Base-by-base conservation (phyloP, 176 grass and related monocot species). In the Oryza brachyantha region DNA sequence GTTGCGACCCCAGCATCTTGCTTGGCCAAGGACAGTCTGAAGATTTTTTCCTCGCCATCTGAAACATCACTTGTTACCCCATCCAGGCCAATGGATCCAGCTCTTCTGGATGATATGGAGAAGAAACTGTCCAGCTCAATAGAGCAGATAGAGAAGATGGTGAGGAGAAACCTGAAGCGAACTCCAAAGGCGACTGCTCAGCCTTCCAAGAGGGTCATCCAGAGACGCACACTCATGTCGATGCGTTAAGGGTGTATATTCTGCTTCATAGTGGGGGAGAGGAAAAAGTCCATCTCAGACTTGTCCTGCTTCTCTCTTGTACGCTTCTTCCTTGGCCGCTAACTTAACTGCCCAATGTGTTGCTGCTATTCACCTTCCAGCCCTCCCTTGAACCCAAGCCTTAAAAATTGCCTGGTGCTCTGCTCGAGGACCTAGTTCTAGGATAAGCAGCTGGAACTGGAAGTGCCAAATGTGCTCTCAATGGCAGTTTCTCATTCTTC, bases 81-180 rank as follows among this genome's bases (percentile, higher is more conserved):
- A 79, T 74, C 78, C 13, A 77, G 58, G 45, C 63, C 52, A 19
- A 91, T 11, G 1, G 63, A 88, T 82, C 81, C 71, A 69, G 66
- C 61, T 11, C 39, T 29, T 17, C 11, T 64, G 72, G 80, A 80
- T 76, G 10, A 32, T 32, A 83, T 74, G 7, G 87, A 96, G 84
- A 88, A 90, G 79, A 90, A 92, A 45, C 66, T 96, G 80, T 85
- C 84, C 8, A 89, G 83, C 72, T 96, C 87, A 52, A 96, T 96
- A 90, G 85, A 92, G 50, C 84, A 92, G 78, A 68, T 96, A 38
- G 90, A 96, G 84, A 92, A 73, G 82, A 80, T 92, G 36, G 90
- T 90, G 65, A 92, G 66, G 37, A 81, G 59, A 76, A 96, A 90
- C 81, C 9, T 89, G 81, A 95, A 89, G 81, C 76, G 67, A 69